Percentiles rank a stretch among this genome's conserved stretches.
Evolutionary conservation across 352 stramenopile genomes (phyloP).

Genomic region (Phytophthora hybrid): DNA sequence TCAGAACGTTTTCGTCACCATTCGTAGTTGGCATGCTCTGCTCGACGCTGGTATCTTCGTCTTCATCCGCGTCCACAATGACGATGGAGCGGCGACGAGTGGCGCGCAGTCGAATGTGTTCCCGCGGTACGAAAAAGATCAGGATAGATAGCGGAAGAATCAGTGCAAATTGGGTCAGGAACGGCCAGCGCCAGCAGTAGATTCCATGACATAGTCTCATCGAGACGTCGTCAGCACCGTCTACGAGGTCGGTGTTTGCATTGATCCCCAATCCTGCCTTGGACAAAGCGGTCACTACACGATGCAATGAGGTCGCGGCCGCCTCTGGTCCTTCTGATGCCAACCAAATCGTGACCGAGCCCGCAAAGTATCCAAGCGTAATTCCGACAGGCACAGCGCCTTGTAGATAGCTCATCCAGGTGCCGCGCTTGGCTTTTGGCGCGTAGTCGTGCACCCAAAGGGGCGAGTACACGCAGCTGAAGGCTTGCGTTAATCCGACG

Average conservation of each 20-base stretch:
- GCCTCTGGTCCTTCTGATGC: conserved; percentile 25
- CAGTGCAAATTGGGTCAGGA: conserved; percentile 80
- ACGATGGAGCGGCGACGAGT: conserved; percentile 70
- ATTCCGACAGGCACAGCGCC: conserved; percentile 77
- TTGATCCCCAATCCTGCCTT: conserved; percentile 29
- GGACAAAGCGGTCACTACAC: conserved; percentile 21
- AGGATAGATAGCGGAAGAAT: conserved; percentile 77
- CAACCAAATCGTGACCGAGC: conserved; percentile 78
- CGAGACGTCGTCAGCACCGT: conserved; percentile 39
- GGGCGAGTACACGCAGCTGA: conserved; percentile 87
- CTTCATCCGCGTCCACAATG: conserved; percentile 61
- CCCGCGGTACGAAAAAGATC: conserved; percentile 82
- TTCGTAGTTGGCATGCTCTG: conserved; percentile 34
- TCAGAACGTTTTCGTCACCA: conserved; percentile 41
- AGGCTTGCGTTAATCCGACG: conserved; percentile 83
- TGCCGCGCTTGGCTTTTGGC: conserved; percentile 64
- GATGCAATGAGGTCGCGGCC: conserved; percentile 19
- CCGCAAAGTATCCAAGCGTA: conserved; percentile 80
- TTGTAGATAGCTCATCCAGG: conserved; percentile 91
- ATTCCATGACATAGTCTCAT: conserved; percentile 73
- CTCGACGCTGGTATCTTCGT: conserved; percentile 46
- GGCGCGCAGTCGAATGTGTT: conserved; percentile 70
- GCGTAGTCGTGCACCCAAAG: conserved; percentile 91
- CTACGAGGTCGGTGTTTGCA: conserved; percentile 41
- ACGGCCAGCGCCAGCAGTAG: conserved; percentile 90